Percentiles rank a stretch among this genome's conserved stretches.
Conservation (phyloP, 306 rosid genomes). For the Urtica urens region DNA sequence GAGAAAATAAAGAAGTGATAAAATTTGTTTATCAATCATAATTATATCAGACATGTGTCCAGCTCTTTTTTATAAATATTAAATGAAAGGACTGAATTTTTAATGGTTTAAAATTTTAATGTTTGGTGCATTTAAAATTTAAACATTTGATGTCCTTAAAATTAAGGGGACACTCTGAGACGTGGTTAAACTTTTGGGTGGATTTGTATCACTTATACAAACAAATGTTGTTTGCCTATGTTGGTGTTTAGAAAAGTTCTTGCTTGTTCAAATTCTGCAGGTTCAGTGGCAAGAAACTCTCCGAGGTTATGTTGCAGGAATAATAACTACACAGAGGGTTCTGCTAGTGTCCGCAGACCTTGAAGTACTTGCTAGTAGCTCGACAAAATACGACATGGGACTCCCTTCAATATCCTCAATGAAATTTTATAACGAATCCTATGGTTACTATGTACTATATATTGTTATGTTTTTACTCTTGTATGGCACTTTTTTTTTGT, state of each 20-base stretch:
- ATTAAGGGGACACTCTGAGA: no score
- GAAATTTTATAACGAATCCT: constrained; percentile 6
- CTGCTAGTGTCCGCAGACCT: constrained; percentile 81
- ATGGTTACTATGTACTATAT: no score
- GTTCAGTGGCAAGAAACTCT: constrained; percentile 98
- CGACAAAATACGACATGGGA: constrained; percentile 77
- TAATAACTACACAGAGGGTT: constrained; percentile 78
- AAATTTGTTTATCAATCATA: no score
- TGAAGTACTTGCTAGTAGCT: constrained; percentile 71
- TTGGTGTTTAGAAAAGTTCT: constrained; percentile 9
- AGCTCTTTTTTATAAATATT: no score
- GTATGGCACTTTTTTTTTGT: constrained; percentile 5
- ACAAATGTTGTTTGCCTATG: no score
- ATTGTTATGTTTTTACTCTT: neutral
- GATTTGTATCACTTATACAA: constrained; percentile 12
- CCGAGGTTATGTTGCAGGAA: constrained; percentile 88
- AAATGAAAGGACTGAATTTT: no score
- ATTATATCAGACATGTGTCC: no score
- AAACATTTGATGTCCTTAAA: no score
- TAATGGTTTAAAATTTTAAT: no score
- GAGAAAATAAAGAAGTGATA: no score
- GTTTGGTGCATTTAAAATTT: no score
- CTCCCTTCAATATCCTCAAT: constrained; percentile 91
- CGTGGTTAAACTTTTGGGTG: constrained; percentile 10
- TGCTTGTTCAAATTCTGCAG: constrained; percentile 33